These are phyloP conservation scores for Macroventuria anomochaeta DNA, from an alignment of 2,329 filamentous ascomycete genomes.

Conservation along the genomic window DNA sequence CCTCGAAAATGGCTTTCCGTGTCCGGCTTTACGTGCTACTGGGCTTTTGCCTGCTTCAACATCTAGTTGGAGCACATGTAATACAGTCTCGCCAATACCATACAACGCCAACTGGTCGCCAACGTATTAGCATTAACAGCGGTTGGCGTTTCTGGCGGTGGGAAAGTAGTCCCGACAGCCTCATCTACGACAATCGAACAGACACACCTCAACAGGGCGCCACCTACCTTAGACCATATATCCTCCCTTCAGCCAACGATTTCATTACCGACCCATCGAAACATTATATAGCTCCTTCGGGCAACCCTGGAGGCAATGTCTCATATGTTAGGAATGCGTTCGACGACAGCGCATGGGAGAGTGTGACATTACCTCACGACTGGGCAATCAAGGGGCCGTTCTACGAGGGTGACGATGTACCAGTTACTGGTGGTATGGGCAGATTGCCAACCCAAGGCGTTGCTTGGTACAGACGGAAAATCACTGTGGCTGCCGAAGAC, in stretches of 20 bases:
- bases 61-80: background rate
- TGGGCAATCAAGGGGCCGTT: conserved; percentile 58
- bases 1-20: background rate
- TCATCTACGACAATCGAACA: conserved; percentile 37
- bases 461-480: conserved; percentile 56
- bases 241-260: conserved; percentile 50
- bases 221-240: conserved; percentile 46
- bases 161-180: conserved; percentile 42
- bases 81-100: background rate
- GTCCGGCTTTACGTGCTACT: background rate
- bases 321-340: conserved; percentile 38
- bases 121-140: conserved; percentile 43
- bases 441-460: conserved; percentile 58
- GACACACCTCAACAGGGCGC: conserved; percentile 10
- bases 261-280: conserved; percentile 46
- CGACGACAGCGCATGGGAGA: conserved; percentile 52
- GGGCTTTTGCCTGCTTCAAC: background rate
- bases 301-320: conserved; percentile 30
- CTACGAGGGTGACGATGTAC: conserved; percentile 9
- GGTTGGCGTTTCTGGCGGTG: conserved; percentile 48
- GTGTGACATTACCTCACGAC: conserved; percentile 55
- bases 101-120: conserved; percentile 12
- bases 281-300: conserved; percentile 36
- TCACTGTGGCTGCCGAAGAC: conserved; percentile 35
- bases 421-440: conserved; percentile 50